Evolutionary conservation across 1,284 basidiomycete species (phyloP).

Genomic region (Ustilago curta): DNA sequence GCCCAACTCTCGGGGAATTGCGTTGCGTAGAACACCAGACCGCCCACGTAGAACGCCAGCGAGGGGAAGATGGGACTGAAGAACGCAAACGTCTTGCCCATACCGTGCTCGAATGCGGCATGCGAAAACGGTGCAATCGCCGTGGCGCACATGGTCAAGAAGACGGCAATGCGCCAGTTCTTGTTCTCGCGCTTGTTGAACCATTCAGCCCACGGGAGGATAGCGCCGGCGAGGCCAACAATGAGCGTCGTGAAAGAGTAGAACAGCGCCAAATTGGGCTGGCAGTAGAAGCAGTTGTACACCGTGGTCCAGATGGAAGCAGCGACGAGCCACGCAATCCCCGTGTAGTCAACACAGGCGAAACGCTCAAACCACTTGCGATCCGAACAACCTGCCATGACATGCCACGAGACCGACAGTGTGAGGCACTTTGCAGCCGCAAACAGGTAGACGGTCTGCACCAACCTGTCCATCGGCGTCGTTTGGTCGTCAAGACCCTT

Average conservation of each 20-base stretch:
- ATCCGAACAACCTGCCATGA: constrained; percentile 67
- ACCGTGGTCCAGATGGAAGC: constrained; percentile 66
- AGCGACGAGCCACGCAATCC: constrained; percentile 67
- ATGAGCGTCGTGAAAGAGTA: constrained; percentile 62
- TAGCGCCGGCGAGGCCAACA: constrained; percentile 61
- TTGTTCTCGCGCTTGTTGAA: constrained; percentile 67
- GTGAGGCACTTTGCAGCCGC: constrained; percentile 67
- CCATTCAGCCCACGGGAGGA: constrained; percentile 67
- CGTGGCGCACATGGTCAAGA: constrained; percentile 65
- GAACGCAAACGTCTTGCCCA: constrained; percentile 56
- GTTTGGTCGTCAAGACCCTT: constrained; percentile 62
- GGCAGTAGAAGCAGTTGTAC: constrained; percentile 69
- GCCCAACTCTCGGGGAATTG: constrained; percentile 65
- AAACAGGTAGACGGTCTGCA: constrained; percentile 66
- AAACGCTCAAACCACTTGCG: constrained; percentile 65
- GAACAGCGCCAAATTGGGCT: constrained; percentile 63
- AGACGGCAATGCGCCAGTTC: constrained; percentile 60
- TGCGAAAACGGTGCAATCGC: constrained; percentile 65
- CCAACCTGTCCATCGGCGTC: constrained; percentile 65
- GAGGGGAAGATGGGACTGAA: constrained; percentile 65
- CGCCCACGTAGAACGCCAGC: constrained; percentile 60
- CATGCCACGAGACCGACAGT: constrained; percentile 66
- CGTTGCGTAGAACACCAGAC: constrained; percentile 63
- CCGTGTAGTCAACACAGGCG: constrained; percentile 68
- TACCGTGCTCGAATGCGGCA: constrained; percentile 63